Evolutionary conservation across 371 early-diverging fungal genomes (phyloP).

Genomic region (Mortierella sp.): DNA sequence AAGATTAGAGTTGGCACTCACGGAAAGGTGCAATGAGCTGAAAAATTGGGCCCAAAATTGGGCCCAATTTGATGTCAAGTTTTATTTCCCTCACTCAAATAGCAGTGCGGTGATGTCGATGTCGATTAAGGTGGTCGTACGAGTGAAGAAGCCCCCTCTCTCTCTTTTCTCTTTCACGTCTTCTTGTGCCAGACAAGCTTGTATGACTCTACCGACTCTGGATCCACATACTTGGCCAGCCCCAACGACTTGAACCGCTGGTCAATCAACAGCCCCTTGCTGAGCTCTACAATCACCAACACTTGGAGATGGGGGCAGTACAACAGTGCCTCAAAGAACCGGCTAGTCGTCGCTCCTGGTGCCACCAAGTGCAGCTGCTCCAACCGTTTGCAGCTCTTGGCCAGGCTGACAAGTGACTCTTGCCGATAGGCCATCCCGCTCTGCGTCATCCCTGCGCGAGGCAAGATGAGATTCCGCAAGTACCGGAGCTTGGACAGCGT

Average conservation of each 20-base stretch:
- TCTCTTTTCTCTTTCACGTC: constrained; percentile 12
- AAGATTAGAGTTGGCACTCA: no score
- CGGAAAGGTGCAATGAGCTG: no score
- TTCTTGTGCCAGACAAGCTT: constrained; percentile 55
- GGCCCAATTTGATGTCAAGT: no score
- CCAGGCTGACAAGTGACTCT: constrained; percentile 42
- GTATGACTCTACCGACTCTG: constrained; percentile 39
- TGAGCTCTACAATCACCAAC: constrained; percentile 46
- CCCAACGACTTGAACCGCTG: constrained; percentile 52
- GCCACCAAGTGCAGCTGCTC: constrained; percentile 51
- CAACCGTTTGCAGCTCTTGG: constrained; percentile 46
- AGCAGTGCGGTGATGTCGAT: no score
- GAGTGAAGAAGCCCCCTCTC: no score
- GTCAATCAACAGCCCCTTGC: constrained; percentile 43
- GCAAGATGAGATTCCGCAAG: constrained; percentile 49
- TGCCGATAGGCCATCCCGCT: constrained; percentile 43
- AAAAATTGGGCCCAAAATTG: no score
- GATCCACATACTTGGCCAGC: constrained; percentile 49
- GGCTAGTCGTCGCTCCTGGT: constrained; percentile 49
- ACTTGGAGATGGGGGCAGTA: constrained; percentile 51
- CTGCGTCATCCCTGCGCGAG: constrained; percentile 35
- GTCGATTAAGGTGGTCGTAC: no score
- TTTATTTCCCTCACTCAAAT: no score
- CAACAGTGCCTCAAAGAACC: constrained; percentile 46
- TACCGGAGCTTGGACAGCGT: constrained; percentile 43